Conservation (phyloP, 139 green algal genomes). For the Tetraselmis striata region DNA sequence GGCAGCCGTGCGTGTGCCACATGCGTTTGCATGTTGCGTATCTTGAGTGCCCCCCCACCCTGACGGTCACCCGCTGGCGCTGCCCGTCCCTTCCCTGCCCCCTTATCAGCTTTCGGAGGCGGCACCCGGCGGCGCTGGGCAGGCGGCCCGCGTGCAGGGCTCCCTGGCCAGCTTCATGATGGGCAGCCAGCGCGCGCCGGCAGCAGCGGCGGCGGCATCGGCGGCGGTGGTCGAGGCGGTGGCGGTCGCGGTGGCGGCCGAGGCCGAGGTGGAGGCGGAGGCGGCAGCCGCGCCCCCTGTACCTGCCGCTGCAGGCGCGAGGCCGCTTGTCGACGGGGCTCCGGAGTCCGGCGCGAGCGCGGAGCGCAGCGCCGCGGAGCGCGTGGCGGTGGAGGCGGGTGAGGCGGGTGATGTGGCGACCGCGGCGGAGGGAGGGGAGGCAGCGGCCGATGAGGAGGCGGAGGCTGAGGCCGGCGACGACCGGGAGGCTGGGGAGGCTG, state of each 20-base stretch:
- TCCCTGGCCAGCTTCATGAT: neutral
- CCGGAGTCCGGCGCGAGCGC: neutral
- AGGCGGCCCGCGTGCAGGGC: too few relatives aligned
- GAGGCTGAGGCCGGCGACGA: constrained; percentile 9
- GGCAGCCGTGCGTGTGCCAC: too few relatives aligned
- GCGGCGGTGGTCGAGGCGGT: constrained; percentile 8
- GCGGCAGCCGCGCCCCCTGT: neutral
- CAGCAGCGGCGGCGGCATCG: neutral
- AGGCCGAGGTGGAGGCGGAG: neutral
- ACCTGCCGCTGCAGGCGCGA: neutral
- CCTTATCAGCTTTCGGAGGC: too few relatives aligned
- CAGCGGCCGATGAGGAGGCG: constrained; percentile 6
- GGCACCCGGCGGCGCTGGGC: too few relatives aligned
- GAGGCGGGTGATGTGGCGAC: neutral
- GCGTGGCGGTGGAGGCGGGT: neutral
- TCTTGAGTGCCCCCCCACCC: too few relatives aligned
- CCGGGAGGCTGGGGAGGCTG: too few relatives aligned
- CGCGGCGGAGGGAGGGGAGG: constrained; percentile 14
- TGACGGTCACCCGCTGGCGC: too few relatives aligned
- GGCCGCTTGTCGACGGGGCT: neutral
- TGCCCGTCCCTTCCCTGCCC: too few relatives aligned
- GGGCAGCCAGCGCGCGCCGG: too few relatives aligned
- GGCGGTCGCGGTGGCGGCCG: neutral
- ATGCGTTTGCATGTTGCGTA: too few relatives aligned
- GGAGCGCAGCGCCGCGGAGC: neutral